Evolutionary conservation across 1,284 basidiomycete genomes (phyloP), one percentile per base, ranked within the genome.

Genomic region (Trichosporon ovoides): DNA sequence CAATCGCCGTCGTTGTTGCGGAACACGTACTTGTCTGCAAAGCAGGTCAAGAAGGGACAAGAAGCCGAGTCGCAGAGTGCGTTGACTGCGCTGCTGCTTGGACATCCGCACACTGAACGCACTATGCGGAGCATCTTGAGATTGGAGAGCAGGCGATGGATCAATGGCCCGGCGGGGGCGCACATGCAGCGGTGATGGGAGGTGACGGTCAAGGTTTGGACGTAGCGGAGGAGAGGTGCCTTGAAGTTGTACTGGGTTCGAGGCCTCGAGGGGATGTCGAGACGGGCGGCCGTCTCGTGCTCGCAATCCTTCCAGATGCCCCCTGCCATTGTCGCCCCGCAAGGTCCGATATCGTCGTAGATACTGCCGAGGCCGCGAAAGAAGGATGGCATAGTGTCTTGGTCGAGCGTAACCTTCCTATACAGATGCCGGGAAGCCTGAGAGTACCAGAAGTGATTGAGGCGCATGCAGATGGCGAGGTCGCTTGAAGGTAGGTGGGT

Each of bases 181-280:
- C 56, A 57, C 10, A 18, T 10, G 40, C 56, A 57, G 16, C 24
- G 33, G 38, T 57, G 56, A 24, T 57, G 56, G 13, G 22, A 28
- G 22, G 13, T 3, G 24, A 57, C 28, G 1, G 56, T 53, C n/a
- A 57, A 22, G 13, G 46, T 52, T 13, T 36, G 38, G 13, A 57
- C 56, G n/a, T 33, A 33, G 34, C 22, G n/a, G 24, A 57, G 56
- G 2, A 57, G 40, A 1, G 31, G 34, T 2, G 35, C 40, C 28
- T 57, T 57, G 40, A 53, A 37, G 40, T 50, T 56, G 43, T 48
- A 48, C 14, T 14, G 28, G 5, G 16, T 31, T 9, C 43, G 43
- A 13, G 43, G 43, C 24, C 9, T 16, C 14, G 22, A 28, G 13
- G 14, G n/a, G 43, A 28, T 31, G 13, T 28, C 14, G 6, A 48